Base-by-base conservation (phyloP, 108 stramenopile species). In the Skeletonema costatum region DNA sequence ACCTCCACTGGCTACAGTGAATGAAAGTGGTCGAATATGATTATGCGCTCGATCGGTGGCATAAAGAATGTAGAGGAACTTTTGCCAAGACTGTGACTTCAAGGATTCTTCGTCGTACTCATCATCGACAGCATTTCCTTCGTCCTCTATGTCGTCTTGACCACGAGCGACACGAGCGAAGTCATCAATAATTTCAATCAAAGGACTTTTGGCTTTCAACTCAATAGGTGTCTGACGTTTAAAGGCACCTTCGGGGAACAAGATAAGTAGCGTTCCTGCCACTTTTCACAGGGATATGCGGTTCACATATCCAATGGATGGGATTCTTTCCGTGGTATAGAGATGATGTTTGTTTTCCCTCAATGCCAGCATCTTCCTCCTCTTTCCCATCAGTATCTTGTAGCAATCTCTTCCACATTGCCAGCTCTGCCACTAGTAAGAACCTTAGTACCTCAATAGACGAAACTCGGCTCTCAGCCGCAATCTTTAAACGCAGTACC, bases 251-350 rank as follows among this genome's bases (percentile, higher is more conserved):
- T 61, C 9, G 11, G 78, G 78, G 56, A 68, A 73, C 78, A 72
- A 73, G 8, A 63, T 80, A 32, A 89, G 78, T 64, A 82, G 71
- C 10, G 70, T 86, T 1, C 83, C 77, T 6, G 86, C 91, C 3
- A 62, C 88, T 16, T 90, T 90, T 91, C 32, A 89, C 86, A 6
- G 94, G 89, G 11, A 74, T 86, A 33, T 78, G 89, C 17, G 92
- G 88, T 32, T 80, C 78, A 13, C 60, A 48, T 56, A 73, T 80
- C 78, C 78, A 80, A 32, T 61, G 25, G 12, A 80, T 80, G 21
- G 78, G 78, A 68, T 80, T 80, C 60, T 79, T 66, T 17, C 78
- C 78, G 12, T 44, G 33, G 60, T 66, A 79, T 17, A 71, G 35
- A 1, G 39, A 31, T 41, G 35, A 19, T 41, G 38, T 5, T 44